phyloP scores from a whole-genome alignment of 495 filamentous ascomycete genomes.

The Trichoderma gamsii region DNA sequence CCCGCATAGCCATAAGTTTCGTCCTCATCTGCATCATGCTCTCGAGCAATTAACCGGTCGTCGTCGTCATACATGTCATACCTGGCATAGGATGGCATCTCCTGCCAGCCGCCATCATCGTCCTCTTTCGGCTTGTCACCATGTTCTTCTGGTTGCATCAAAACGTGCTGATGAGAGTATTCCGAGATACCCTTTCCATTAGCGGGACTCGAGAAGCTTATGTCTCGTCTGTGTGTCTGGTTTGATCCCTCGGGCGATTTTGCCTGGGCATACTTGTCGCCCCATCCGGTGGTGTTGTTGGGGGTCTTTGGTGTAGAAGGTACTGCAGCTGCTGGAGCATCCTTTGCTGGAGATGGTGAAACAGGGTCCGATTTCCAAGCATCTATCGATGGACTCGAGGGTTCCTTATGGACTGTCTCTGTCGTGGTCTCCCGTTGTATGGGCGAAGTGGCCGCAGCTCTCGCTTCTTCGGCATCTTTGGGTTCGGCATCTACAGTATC shows the following conservation, averaged over 20 bases:
- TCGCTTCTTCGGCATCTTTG: neutral
- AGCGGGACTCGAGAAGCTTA: neutral
- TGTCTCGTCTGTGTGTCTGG: neutral
- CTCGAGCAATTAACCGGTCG: conserved; percentile 75
- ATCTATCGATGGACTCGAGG: neutral
- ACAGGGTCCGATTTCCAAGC: neutral
- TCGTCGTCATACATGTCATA: conserved; percentile 96
- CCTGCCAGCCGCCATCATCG: conserved; percentile 70
- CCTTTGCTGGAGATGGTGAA: neutral
- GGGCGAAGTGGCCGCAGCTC: neutral
- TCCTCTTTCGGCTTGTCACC: conserved; percentile 35
- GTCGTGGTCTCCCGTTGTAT: neutral
- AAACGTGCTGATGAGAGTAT: conserved; percentile 85
- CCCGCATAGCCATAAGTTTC: conserved; percentile 65
- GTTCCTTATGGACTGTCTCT: neutral
- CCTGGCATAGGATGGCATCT: conserved; percentile 86
- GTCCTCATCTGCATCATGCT: conserved; percentile 63
- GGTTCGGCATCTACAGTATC: neutral
- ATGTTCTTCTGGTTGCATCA: conserved; percentile 41
- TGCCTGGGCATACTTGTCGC: neutral
- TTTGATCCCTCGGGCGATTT: neutral
- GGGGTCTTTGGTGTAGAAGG: conserved; percentile 2
- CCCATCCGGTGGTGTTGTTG: neutral
- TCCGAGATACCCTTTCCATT: conserved; percentile 54
- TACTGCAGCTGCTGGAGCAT: neutral